phyloP scores from a whole-genome alignment of 2,329 filamentous ascomycete species.

The Fusarium devonianum region DNA sequence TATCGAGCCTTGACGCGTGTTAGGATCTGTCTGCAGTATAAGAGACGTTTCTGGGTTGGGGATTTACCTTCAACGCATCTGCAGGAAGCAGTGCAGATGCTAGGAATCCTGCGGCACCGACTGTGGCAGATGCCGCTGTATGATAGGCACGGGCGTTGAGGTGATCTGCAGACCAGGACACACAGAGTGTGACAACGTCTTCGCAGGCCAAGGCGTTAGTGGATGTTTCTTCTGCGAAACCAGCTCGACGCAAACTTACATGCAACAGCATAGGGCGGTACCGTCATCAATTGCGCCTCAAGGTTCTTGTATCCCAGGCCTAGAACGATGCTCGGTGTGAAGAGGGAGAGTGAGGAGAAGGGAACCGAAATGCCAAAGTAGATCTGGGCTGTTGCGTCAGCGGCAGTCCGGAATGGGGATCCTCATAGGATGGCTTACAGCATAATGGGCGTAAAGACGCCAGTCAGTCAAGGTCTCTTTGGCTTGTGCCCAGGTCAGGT shows the following conservation, averaged over 20 bases:
- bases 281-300: slow-evolving; percentile 70
- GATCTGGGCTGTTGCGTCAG: no score
- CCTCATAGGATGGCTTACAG: no score
- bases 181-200: slow-evolving; percentile 50
- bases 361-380: slow-evolving; percentile 61
- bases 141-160: slow-evolving; percentile 62
- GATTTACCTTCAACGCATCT: no score
- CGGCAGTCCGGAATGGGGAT: no score
- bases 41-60: no score
- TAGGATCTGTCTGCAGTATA: no score
- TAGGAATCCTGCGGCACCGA: slow-evolving; percentile 61
- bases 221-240: not conserved
- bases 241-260: slow-evolving; percentile 46
- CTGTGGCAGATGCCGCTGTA: slow-evolving; percentile 51
- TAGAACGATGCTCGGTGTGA: slow-evolving; percentile 66
- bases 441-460: slow-evolving; percentile 72
- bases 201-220: no score
- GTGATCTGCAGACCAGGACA: slow-evolving; percentile 68
- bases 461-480: slow-evolving; percentile 72
- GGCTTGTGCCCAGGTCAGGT: slow-evolving; percentile 71
- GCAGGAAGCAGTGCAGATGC: slow-evolving; percentile 69
- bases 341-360: slow-evolving; percentile 67
- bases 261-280: slow-evolving; percentile 69
- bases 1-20: slow-evolving; percentile 67
- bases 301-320: slow-evolving; percentile 60